Conservation (phyloP, 768 basidiomycete genomes). For the Albatrellus ellisii region DNA sequence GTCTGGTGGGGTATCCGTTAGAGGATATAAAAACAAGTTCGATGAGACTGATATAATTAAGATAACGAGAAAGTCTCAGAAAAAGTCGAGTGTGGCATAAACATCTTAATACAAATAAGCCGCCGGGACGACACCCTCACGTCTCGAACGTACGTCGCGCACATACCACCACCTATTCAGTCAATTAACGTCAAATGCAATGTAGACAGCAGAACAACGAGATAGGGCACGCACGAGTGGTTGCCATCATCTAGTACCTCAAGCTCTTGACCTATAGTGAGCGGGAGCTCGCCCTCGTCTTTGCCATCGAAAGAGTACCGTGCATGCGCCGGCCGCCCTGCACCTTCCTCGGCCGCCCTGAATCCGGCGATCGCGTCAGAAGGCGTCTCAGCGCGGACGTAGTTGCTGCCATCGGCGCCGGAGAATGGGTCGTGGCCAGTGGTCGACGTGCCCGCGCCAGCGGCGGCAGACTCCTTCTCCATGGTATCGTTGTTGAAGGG, state of each 20-base stretch:
- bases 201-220: not conserved
- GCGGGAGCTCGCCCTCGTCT: constrained; percentile 65
- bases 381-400: constrained; percentile 70
- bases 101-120: constrained; percentile 70
- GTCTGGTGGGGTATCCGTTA: constrained; percentile 12
- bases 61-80: constrained; percentile 3
- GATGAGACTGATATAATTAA: not conserved
- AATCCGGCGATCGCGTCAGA: constrained; percentile 56
- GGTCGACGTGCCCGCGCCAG: constrained; percentile 19
- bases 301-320: constrained; percentile 72
- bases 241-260: constrained; percentile 74
- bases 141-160: constrained; percentile 63
- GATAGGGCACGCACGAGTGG: constrained; percentile 42
- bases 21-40: constrained; percentile 14
- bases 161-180: constrained; percentile 87
- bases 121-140: constrained; percentile 84
- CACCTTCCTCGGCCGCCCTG: constrained; percentile 44
- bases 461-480: constrained; percentile 47
- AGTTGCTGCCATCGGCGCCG: constrained; percentile 61
- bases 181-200: constrained; percentile 12
- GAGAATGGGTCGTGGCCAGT: constrained; percentile 41
- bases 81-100: constrained; percentile 8
- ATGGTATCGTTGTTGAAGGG: constrained; percentile 24
- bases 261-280: constrained; percentile 57
- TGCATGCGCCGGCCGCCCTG: constrained; percentile 63